phyloP scores from a whole-genome alignment of 345 rosid genomes.

The Schrenkiella parvula region DNA sequence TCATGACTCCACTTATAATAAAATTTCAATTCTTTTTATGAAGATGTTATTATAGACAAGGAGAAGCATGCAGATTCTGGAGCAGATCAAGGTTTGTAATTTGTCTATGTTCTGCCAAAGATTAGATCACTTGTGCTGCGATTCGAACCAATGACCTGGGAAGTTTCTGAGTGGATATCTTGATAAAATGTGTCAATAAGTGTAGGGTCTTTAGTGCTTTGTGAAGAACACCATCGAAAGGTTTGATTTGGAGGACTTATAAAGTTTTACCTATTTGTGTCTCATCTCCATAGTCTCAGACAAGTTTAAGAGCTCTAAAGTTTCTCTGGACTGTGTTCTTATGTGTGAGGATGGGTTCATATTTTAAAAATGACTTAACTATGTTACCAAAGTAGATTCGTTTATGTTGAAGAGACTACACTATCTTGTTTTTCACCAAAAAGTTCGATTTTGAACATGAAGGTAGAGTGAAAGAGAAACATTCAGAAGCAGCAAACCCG shows the following conservation, averaged over 20 bases:
- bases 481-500: conserved; percentile 29
- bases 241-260: background rate
- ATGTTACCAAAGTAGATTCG: background rate
- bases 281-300: background rate
- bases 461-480: conserved; percentile 56
- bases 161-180: background rate
- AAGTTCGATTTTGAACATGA: conserved; percentile 23
- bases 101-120: background rate
- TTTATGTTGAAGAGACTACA: background rate
- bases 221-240: background rate
- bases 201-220: background rate
- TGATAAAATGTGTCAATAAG: background rate
- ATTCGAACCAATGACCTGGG: background rate
- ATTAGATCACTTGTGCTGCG: background rate
- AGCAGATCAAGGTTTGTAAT: conserved; percentile 35
- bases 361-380: background rate
- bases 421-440: background rate
- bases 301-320: background rate
- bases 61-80: conserved; percentile 39
- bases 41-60: conserved; percentile 35
- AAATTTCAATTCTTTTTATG: background rate
- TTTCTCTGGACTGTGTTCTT: background rate
- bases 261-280: background rate
- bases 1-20: background rate
- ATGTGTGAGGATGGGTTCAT: background rate